A percentile compares a stretch with the other conserved stretches of the same genome.
Evolutionary conservation across 352 stramenopile genomes (phyloP).

Genomic region (Blastocystis sp.): DNA sequence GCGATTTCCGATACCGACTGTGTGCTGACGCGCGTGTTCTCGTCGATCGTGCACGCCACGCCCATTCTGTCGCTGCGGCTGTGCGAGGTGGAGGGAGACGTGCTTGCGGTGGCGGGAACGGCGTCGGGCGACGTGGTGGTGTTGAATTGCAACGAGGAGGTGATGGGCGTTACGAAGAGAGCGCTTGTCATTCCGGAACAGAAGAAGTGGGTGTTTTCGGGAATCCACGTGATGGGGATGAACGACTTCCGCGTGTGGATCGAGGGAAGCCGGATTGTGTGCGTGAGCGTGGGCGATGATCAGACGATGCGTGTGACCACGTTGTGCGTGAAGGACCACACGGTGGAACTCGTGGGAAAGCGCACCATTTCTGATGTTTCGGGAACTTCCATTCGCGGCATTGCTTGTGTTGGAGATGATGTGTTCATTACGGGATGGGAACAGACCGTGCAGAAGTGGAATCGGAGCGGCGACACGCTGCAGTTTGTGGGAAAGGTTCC

Average conservation of each 20-base stretch:
- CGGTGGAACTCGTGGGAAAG: not conserved
- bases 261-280: not conserved
- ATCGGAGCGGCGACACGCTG: not conserved
- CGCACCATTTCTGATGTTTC: not conserved
- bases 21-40: not conserved
- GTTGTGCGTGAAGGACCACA: not conserved
- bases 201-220: not conserved
- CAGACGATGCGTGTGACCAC: slow-evolving; percentile 6
- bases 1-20: not conserved
- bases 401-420: not conserved
- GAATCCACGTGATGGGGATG: slow-evolving; percentile 41
- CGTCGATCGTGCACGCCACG: not conserved
- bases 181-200: not conserved
- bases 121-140: slow-evolving; percentile 27
- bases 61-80: slow-evolving; percentile 19
- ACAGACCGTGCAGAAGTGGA: slow-evolving; percentile 2
- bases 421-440: slow-evolving; percentile 59
- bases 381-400: slow-evolving; percentile 19
- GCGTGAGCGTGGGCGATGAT: slow-evolving; percentile 55
- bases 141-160: not conserved
- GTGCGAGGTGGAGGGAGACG: not conserved
- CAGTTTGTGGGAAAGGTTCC: not conserved
- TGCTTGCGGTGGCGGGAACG: slow-evolving; percentile 21
- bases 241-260: not conserved
- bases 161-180: not conserved